Evolutionary conservation across 1,139 yeast species (phyloP).

Genomic region (Pichia sp.): DNA sequence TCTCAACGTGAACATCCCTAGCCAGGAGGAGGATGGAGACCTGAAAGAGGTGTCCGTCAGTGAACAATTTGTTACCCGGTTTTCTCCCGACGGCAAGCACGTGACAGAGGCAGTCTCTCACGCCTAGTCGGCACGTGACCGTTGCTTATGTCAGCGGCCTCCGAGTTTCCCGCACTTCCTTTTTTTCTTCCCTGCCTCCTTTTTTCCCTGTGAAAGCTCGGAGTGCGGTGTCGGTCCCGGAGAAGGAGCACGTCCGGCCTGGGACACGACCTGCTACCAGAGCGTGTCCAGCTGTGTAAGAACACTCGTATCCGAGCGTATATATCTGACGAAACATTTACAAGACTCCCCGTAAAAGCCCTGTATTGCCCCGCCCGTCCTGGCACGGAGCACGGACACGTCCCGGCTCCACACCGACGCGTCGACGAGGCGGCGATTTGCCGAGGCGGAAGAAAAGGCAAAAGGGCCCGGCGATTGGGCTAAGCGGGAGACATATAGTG

Average conservation of each 20-base stretch:
- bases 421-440: background rate
- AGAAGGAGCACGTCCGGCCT: background rate
- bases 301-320: no score
- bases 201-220: background rate
- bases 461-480: conserved; percentile 1
- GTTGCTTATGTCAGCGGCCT: background rate
- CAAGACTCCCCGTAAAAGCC: no score
- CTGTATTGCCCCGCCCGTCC: no score
- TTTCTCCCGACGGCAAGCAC: conserved; percentile 43
- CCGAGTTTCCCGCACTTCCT: conserved; percentile 31
- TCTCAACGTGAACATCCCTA: conserved; percentile 77
- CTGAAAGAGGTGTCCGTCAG: conserved; percentile 78
- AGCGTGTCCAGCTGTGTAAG: no score
- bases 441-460: background rate
- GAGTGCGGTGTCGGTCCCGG: conserved; percentile 13
- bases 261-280: no score
- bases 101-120: conserved; percentile 43
- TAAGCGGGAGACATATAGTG: background rate
- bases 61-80: conserved; percentile 73
- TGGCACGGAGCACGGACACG: no score
- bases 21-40: conserved; percentile 54
- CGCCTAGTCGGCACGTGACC: conserved; percentile 2
- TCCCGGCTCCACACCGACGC: background rate
- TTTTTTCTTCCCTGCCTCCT: background rate
- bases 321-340: no score